These are phyloP conservation scores for Myrmaecium sp. DNA, from an alignment of 2,329 filamentous ascomycete species.

Conservation along the genomic window DNA sequence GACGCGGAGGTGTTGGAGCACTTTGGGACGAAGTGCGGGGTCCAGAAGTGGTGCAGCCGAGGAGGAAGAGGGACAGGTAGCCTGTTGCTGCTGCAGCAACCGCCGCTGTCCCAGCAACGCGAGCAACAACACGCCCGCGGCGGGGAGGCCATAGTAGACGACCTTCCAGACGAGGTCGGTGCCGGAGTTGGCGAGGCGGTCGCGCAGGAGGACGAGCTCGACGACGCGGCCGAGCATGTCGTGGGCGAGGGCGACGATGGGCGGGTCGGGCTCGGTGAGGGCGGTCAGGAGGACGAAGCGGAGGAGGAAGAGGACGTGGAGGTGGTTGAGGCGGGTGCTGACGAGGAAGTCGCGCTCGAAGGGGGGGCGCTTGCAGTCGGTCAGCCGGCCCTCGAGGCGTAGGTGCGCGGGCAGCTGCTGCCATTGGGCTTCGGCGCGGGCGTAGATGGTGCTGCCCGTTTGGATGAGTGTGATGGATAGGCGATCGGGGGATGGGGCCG, in stretches of 20 bases:
- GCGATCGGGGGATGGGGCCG: not conserved
- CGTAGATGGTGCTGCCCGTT: constrained; percentile 7
- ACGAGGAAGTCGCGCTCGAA: constrained; percentile 17
- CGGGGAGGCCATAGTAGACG: constrained; percentile 18
- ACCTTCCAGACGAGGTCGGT: constrained; percentile 18
- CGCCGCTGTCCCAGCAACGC: constrained; percentile 9
- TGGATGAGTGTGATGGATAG: too few species aligned
- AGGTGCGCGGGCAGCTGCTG: constrained; percentile 11
- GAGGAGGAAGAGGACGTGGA: constrained; percentile 17
- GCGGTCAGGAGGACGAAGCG: constrained; percentile 9
- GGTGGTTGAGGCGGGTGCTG: constrained; percentile 15
- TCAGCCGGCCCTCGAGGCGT: constrained; percentile 7
- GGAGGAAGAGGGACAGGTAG: constrained; percentile 1
- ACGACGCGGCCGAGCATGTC: constrained; percentile 15
- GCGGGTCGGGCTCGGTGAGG: constrained; percentile 9
- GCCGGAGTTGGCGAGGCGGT: constrained; percentile 17
- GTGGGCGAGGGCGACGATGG: constrained; percentile 11
- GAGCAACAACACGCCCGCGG: constrained; percentile 17
- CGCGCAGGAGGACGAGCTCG: constrained; percentile 13
- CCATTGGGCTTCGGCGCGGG: constrained; percentile 10
- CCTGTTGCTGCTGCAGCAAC: not conserved
- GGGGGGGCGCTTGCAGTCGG: constrained; percentile 6
- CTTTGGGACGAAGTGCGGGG: too few species aligned
- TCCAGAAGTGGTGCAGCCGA: constrained; percentile 1
- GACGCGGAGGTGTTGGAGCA: constrained; percentile 15